Base-by-base conservation (phyloP, 805 yeast genomes). In the Metschnikowia henanensis region DNA sequence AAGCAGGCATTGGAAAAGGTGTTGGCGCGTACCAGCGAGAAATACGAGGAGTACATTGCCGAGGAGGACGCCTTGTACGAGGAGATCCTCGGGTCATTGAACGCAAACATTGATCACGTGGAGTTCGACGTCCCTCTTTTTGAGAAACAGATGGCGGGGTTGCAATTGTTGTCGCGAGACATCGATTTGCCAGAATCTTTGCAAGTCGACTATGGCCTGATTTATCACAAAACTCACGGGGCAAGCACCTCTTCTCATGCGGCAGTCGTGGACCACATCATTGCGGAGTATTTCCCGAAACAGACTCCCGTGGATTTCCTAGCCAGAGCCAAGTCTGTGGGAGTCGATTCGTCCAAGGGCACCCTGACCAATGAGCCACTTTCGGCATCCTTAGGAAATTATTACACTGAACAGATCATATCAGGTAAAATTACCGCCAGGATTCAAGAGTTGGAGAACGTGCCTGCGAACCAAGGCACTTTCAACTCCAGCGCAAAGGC, bases 401-500 rank as follows among this genome's bases (percentile, higher is more conserved):
- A 65, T 25, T 64, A 68, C 40, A 66, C 76, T 5, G 94, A 87
- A 61, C 70, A 70, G 32, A 62, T 73, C 7, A 72, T 85, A 10
- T 64, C 77, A 5, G 62, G 73, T 18, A 81, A 80, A 47, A 76
- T 86, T 16, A 70, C 78, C 6, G 72, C 73, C 38, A 73, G 92
- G 60, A 66, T 85, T 13, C 60, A 66, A 20, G 84, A 83, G 50
- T 64, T 87, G 47, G 90, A 84, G 59, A 71, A 64, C 39, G 56
- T 86, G 13, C 94, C 95, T 2, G 78, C 86, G 3, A 84, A 83
- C 53, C 55, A 87, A 39, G 92, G 91, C 20, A 73, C 87, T 2
- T 80, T 60, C 43, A 41, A 49, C 3, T 30, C 73, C 37, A 43
- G 50, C 22, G 35, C 33, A 16, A 22, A 20, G 10, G 22, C 36